These are phyloP conservation scores for Puccinia brachypodii DNA, from an alignment of 1,284 basidiomycete species.

Conservation along the genomic window DNA sequence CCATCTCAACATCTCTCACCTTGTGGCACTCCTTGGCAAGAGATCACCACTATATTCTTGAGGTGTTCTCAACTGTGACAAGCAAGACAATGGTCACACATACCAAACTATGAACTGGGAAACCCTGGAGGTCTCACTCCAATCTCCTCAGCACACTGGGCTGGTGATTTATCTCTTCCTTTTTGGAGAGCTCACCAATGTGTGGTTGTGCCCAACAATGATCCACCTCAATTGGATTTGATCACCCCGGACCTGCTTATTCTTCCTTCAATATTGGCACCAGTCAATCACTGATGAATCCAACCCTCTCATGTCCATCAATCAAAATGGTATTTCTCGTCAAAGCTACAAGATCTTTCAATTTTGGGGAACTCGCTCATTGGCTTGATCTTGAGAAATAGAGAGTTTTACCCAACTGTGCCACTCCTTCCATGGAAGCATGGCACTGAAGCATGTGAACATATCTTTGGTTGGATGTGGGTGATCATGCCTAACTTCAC, in stretches of 20 bases:
- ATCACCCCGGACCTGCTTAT: background rate
- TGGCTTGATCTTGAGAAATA: constrained; percentile 23
- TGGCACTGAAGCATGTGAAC: constrained; percentile 30
- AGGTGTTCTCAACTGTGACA: constrained; percentile 9
- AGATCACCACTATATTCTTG: background rate
- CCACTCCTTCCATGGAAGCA: constrained; percentile 35
- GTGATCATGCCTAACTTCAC: constrained; percentile 11
- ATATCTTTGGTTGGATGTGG: constrained; percentile 7
- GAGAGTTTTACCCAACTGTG: background rate
- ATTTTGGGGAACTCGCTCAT: background rate
- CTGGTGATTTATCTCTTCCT: constrained; percentile 12
- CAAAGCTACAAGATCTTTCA: constrained; percentile 22
- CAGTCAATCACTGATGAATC: constrained; percentile 8
- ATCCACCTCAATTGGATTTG: constrained; percentile 7
- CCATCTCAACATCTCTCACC: constrained; percentile 13
- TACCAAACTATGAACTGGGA: background rate
- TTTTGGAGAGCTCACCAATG: constrained; percentile 21
- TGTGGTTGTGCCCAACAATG: constrained; percentile 10
- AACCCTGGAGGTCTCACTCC: background rate
- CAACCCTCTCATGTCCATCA: background rate
- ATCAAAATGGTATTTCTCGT: constrained; percentile 16
- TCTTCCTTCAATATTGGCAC: constrained; percentile 20
- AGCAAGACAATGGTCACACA: background rate
- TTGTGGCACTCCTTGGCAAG: background rate
- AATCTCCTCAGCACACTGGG: background rate